A percentile compares a stretch with the other conserved stretches of the same genome.
phyloP scores from a whole-genome alignment of 2,329 filamentous ascomycete genomes.

The Fusarium solani-melongenae region DNA sequence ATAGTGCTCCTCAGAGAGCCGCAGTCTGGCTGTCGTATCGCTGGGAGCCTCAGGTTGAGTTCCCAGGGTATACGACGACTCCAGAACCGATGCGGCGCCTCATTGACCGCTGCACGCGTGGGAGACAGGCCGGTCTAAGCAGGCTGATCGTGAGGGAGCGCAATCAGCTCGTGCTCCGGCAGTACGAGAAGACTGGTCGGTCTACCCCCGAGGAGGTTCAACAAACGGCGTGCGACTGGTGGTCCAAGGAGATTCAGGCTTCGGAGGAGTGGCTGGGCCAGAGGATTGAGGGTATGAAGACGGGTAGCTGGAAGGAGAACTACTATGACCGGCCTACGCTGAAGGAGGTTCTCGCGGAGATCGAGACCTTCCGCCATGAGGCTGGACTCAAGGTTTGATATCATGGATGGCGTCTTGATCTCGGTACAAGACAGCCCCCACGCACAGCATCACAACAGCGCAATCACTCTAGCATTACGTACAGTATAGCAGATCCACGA shows the following conservation, averaged over 20 bases:
- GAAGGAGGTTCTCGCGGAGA: conserved; percentile 53
- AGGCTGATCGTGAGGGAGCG: conserved; percentile 57
- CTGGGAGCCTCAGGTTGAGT: conserved; percentile 66
- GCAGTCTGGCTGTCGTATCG: conserved; percentile 70
- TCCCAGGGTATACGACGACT: conserved; percentile 63
- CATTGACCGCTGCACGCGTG: conserved; percentile 64
- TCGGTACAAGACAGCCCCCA: conserved; percentile 1
- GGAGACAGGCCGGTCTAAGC: conserved; percentile 58
- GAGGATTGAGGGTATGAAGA: conserved; percentile 52
- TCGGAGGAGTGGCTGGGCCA: conserved; percentile 60
- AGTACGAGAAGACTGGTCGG: conserved; percentile 45
- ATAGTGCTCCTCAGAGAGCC: conserved; percentile 66
- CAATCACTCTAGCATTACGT: neutral
- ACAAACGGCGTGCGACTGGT: conserved; percentile 58
- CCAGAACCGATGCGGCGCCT: conserved; percentile 58
- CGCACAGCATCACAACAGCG: conserved; percentile 4
- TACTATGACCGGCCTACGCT: conserved; percentile 61
- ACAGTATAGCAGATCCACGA: neutral
- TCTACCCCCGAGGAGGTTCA: conserved; percentile 51
- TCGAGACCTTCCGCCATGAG: conserved; percentile 44
- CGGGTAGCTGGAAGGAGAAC: conserved; percentile 62
- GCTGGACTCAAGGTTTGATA: conserved; percentile 29
- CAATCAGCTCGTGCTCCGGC: conserved; percentile 58
- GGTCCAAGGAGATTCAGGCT: conserved; percentile 58
- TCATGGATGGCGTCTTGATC: neutral